These are phyloP conservation scores for Pelargonium nanum DNA, from an alignment of 345 rosid genomes.

Conservation along the genomic window DNA sequence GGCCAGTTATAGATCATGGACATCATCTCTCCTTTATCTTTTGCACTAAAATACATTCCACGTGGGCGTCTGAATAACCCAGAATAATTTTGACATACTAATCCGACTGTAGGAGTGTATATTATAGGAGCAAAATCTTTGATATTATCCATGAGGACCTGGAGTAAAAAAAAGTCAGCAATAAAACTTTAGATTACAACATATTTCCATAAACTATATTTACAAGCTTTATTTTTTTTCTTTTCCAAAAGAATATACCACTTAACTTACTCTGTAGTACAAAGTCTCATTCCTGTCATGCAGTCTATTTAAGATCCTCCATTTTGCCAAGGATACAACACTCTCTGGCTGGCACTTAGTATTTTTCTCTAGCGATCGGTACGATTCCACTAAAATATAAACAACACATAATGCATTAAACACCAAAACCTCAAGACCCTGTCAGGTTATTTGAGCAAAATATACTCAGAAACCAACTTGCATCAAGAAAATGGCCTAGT, in stretches of 20 bases:
- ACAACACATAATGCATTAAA: constrained; percentile 8
- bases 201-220: neutral
- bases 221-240: constrained; percentile 6
- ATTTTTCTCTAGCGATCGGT: constrained; percentile 75
- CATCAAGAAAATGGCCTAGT: too few relatives aligned
- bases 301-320: constrained; percentile 94
- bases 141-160: constrained; percentile 95
- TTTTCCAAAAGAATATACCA: neutral
- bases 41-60: constrained; percentile 99
- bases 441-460: too few relatives aligned
- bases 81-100: constrained; percentile 95
- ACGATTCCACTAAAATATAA: constrained; percentile 67
- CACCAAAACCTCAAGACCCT: too few relatives aligned
- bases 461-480: too few relatives aligned
- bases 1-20: constrained; percentile 99
- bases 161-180: constrained; percentile 15
- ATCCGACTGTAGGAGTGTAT: constrained; percentile 94
- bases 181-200: neutral
- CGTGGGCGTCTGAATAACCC: constrained; percentile 94
- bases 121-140: constrained; percentile 86
- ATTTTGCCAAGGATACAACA: constrained; percentile 70
- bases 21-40: constrained; percentile 99
- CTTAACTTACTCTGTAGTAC: constrained; percentile 64
- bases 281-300: constrained; percentile 97
- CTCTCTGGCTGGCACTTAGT: constrained; percentile 52